Evolutionary conservation across 495 filamentous ascomycete genomes (phyloP).

Genomic region (Xylaria nigripes): DNA sequence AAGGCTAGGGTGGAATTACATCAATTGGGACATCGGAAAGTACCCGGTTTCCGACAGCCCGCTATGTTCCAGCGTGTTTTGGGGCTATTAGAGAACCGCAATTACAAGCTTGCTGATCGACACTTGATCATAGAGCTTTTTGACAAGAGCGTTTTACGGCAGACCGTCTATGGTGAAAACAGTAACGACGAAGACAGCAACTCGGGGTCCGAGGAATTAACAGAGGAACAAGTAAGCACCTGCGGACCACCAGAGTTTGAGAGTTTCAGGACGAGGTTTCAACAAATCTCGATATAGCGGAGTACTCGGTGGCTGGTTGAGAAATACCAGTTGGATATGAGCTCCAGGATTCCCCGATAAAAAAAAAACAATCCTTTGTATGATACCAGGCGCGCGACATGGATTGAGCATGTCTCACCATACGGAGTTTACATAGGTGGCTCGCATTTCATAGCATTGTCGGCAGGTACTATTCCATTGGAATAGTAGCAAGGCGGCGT

Average conservation of each 20-base stretch:
- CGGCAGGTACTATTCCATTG: slow-evolving; percentile 1
- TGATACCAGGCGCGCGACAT: slow-evolving; percentile 4
- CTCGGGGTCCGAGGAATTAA: slow-evolving; percentile 40
- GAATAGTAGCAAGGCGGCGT: slow-evolving; percentile 5
- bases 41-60: slow-evolving; percentile 63
- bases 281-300: slow-evolving; percentile 19
- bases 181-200: slow-evolving; percentile 27
- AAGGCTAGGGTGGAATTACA: slow-evolving; percentile 65
- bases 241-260: slow-evolving; percentile 36
- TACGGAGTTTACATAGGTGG: neutral
- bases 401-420: neutral
- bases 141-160: slow-evolving; percentile 76
- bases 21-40: slow-evolving; percentile 44
- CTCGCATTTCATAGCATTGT: slow-evolving; percentile 1
- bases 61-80: slow-evolving; percentile 77
- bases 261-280: slow-evolving; percentile 13
- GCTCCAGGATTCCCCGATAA: neutral
- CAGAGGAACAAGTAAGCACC: slow-evolving; percentile 45
- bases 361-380: slow-evolving; percentile 3
- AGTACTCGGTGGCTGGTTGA: slow-evolving; percentile 1
- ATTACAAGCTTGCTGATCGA: slow-evolving; percentile 75
- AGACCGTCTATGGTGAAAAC: slow-evolving; percentile 59
- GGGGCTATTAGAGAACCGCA: slow-evolving; percentile 77
- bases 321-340: slow-evolving; percentile 11
- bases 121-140: slow-evolving; percentile 89